Conservation (phyloP, 2,329 filamentous ascomycete genomes). For the Neophaeococcomyces mojaviensis region DNA sequence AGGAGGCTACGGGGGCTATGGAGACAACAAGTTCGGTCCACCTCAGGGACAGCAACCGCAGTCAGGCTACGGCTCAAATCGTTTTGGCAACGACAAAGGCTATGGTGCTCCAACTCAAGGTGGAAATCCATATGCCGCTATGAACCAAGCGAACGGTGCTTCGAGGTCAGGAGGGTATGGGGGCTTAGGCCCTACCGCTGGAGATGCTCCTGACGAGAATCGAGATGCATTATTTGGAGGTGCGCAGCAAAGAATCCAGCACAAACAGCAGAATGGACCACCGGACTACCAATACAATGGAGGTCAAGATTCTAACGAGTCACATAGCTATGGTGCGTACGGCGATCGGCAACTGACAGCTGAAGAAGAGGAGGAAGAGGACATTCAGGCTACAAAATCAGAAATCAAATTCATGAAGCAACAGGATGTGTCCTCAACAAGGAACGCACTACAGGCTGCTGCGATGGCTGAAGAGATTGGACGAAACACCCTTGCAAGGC, state of each 20-base stretch:
- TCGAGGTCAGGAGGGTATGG: conserved; percentile 48
- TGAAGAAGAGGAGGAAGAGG: conserved; percentile 69
- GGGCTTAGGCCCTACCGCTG: conserved; percentile 45
- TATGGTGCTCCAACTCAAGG: conserved; percentile 39
- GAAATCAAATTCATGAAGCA: conserved; percentile 71
- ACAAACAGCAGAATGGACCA: conserved; percentile 27
- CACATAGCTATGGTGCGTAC: conserved; percentile 43
- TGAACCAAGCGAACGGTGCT: conserved; percentile 30
- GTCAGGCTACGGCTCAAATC: conserved; percentile 34
- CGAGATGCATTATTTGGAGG: conserved; percentile 54
- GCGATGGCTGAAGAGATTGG: conserved; percentile 64
- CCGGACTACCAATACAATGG: conserved; percentile 29
- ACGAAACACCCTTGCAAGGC: conserved; percentile 61
- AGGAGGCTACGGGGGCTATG: conserved; percentile 23
- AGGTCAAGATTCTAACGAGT: conserved; percentile 26
- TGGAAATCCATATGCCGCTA: conserved; percentile 39
- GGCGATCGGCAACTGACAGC: conserved; percentile 72
- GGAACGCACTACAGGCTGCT: conserved; percentile 61
- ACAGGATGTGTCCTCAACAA: conserved; percentile 64
- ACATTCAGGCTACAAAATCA: conserved; percentile 63
- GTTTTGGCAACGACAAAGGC: conserved; percentile 39
- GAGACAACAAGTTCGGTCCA: conserved; percentile 5
- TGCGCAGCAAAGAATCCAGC: conserved; percentile 42
- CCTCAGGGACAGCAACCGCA: conserved; percentile 7
- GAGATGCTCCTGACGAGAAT: conserved; percentile 47